A percentile compares a stretch with the other conserved stretches of the same genome.
These are phyloP conservation scores for Mycena alexandri DNA, from an alignment of 768 basidiomycete genomes.

Conservation along the genomic window DNA sequence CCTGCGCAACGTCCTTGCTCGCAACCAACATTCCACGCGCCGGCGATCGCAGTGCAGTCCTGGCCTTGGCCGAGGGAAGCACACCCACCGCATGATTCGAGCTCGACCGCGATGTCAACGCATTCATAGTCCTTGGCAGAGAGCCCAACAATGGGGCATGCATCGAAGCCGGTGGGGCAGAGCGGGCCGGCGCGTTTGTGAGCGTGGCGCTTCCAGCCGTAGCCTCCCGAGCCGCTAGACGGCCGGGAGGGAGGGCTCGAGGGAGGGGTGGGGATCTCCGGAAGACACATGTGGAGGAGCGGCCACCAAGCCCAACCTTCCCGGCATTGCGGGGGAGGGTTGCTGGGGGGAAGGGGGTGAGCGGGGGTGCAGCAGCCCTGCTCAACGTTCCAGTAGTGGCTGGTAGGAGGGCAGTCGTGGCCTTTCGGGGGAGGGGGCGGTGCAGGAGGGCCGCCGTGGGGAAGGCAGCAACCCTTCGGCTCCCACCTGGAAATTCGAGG, in stretches of 20 bases:
- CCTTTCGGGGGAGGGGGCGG: constrained; percentile 63
- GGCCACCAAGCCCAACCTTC: constrained; percentile 61
- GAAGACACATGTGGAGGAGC: constrained; percentile 57
- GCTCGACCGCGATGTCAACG: constrained; percentile 71
- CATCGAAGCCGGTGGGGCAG: constrained; percentile 68
- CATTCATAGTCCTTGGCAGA: constrained; percentile 67
- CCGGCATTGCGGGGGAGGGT: constrained; percentile 65
- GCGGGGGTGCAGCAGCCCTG: constrained; percentile 68
- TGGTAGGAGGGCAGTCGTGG: constrained; percentile 58
- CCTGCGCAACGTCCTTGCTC: constrained; percentile 65
- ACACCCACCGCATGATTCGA: constrained; percentile 85
- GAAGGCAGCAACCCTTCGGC: constrained; percentile 57
- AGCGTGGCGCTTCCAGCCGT: constrained; percentile 37
- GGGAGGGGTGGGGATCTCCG: constrained; percentile 45
- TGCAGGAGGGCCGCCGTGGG: constrained; percentile 52
- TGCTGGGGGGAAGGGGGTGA: constrained; percentile 52
- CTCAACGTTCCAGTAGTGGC: constrained; percentile 62
- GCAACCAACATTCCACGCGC: constrained; percentile 81
- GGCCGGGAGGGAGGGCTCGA: constrained; percentile 51
- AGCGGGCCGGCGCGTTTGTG: constrained; percentile 50
- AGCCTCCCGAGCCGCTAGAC: constrained; percentile 47
- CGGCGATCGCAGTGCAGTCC: constrained; percentile 78
- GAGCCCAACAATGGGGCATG: constrained; percentile 66
- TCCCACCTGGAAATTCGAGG: constrained; percentile 43
- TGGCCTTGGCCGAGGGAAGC: constrained; percentile 69